Conservation (phyloP, 2,329 filamentous ascomycete species). For the Aspergillus calidoustus region DNA sequence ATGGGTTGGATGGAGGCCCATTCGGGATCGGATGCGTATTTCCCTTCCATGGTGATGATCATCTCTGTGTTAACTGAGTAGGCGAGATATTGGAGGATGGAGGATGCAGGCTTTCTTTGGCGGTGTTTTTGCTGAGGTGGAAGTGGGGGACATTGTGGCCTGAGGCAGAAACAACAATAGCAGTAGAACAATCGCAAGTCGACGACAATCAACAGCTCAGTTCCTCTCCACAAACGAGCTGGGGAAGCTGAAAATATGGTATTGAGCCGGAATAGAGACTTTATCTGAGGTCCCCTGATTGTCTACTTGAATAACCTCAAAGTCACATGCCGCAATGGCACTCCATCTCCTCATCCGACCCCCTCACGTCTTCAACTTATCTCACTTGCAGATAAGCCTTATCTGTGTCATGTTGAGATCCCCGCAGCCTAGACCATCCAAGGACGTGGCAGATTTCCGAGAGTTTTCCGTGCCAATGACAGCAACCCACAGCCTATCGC, state of each 20-base stretch:
- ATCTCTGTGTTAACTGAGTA: background rate
- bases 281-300: slow-evolving; percentile 1
- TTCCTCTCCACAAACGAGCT: background rate
- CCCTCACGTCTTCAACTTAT: background rate
- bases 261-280: background rate
- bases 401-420: background rate
- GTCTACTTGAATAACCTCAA: slow-evolving; percentile 1
- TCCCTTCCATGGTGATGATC: slow-evolving; percentile 32
- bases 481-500: background rate
- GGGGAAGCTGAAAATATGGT: background rate
- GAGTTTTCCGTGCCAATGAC: slow-evolving; percentile 14
- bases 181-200: slow-evolving; percentile 27
- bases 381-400: background rate
- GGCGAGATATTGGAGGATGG: slow-evolving; percentile 7
- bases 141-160: slow-evolving; percentile 31
- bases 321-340: background rate
- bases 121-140: slow-evolving; percentile 12
- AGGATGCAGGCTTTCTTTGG: slow-evolving; percentile 7
- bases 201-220: background rate
- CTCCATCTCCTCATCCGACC: background rate
- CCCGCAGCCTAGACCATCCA: slow-evolving; percentile 11
- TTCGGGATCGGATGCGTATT: slow-evolving; percentile 68
- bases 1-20: slow-evolving; percentile 89
- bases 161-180: slow-evolving; percentile 34
- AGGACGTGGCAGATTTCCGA: background rate